Percentiles rank a stretch among this genome's conserved stretches.
phyloP scores from a whole-genome alignment of 805 yeast genomes.

The Hanseniaspora vineae region DNA sequence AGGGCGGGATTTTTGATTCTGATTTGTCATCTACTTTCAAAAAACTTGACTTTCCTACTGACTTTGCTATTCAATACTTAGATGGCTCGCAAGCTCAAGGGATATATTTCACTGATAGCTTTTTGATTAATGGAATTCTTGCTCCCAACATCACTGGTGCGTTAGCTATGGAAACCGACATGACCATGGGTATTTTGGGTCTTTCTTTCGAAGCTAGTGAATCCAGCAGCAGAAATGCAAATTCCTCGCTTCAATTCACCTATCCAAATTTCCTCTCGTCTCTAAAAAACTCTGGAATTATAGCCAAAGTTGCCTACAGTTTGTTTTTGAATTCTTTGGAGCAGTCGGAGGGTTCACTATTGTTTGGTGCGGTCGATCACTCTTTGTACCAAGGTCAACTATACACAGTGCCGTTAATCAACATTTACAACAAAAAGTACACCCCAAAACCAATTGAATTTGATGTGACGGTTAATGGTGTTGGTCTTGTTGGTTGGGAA shows the following conservation, averaged over 20 bases:
- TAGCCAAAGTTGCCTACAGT: conserved; percentile 40
- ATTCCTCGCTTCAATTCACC: conserved; percentile 15
- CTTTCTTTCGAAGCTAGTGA: conserved; percentile 48
- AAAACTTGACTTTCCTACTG: conserved; percentile 17
- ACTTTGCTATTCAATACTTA: conserved; percentile 36
- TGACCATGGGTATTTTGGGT: conserved; percentile 36
- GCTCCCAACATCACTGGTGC: conserved; percentile 25
- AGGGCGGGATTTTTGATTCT: conserved; percentile 28
- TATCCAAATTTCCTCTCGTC: conserved; percentile 51
- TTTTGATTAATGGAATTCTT: conserved; percentile 14
- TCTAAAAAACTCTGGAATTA: conserved; percentile 40
- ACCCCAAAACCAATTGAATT: conserved; percentile 14
- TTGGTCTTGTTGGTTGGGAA: conserved; percentile 18
- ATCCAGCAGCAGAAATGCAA: conserved; percentile 30
- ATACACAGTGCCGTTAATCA: conserved; percentile 22
- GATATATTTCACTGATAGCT: conserved; percentile 33
- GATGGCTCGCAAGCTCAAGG: conserved; percentile 40
- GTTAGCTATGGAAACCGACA: conserved; percentile 22
- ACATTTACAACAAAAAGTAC: conserved; percentile 6
- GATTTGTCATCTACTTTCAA: conserved; percentile 23
- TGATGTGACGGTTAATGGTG: conserved; percentile 24
- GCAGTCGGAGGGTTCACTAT: conserved; percentile 31
- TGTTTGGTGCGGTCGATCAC: conserved; percentile 31
- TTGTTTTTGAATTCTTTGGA: conserved; percentile 38
- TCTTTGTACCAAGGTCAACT: conserved; percentile 26